Conservation (phyloP, 371 early-diverging fungal genomes). For the Mucor lusitanicus region DNA sequence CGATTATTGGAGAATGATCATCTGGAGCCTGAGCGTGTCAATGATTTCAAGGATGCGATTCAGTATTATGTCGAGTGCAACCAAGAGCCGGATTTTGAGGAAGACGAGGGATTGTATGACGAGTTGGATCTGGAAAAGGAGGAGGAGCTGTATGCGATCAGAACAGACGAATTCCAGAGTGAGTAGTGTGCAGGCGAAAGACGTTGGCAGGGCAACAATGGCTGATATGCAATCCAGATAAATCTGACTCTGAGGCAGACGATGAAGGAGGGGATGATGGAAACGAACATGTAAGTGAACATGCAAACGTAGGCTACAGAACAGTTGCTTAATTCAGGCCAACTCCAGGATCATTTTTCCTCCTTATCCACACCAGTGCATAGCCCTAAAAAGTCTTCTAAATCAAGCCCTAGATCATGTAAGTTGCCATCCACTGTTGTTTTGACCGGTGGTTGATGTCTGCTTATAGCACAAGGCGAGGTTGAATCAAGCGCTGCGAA, state of each 20-base stretch:
- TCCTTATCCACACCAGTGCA: constrained; percentile 6
- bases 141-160: constrained; percentile 73
- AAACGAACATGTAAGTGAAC: constrained; percentile 16
- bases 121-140: constrained; percentile 91
- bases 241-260: constrained; percentile 38
- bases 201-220: not conserved
- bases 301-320: not conserved
- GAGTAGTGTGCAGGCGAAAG: not conserved
- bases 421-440: not conserved
- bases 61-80: constrained; percentile 90
- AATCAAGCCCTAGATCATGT: constrained; percentile 12
- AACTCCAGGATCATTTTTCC: not conserved
- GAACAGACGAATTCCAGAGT: constrained; percentile 54
- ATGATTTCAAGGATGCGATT: constrained; percentile 67
- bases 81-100: constrained; percentile 87
- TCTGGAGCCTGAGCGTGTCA: constrained; percentile 67
- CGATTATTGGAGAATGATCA: constrained; percentile 92
- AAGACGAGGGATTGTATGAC: constrained; percentile 92
- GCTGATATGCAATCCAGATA: constrained; percentile 11
- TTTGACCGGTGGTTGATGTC: not conserved
- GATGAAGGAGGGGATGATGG: constrained; percentile 11
- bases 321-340: not conserved
- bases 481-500: constrained; percentile 1
- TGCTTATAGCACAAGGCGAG: constrained; percentile 13
- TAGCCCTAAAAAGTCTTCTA: constrained; percentile 8